Evolutionary conservation across 2,329 filamentous ascomycete species (phyloP).

Genomic region (Teratosphaeria epicoccoides): DNA sequence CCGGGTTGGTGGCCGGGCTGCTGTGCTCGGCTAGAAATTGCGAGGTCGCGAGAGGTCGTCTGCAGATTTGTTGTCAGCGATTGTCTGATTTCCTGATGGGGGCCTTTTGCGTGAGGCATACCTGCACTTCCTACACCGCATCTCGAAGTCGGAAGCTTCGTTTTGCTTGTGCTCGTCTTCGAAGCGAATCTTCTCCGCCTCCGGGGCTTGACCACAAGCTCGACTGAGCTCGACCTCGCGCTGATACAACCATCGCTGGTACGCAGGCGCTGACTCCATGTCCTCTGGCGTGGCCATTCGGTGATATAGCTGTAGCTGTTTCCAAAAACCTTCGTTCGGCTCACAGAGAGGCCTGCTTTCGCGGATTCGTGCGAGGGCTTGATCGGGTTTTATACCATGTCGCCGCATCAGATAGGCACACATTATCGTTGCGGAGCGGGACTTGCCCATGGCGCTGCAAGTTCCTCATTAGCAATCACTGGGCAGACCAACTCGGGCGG

Average conservation of each 20-base stretch:
- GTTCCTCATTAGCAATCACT: constrained; percentile 1
- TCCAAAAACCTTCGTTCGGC: constrained; percentile 85
- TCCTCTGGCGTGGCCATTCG: constrained; percentile 69
- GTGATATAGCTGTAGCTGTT: constrained; percentile 77
- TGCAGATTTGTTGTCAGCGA: constrained; percentile 19
- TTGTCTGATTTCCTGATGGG: not conserved
- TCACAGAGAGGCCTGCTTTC: constrained; percentile 66
- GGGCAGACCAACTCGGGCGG: not conserved
- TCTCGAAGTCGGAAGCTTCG: constrained; percentile 42
- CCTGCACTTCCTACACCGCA: constrained; percentile 88
- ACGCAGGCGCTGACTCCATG: constrained; percentile 59
- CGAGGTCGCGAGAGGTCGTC: constrained; percentile 51
- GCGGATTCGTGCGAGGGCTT: constrained; percentile 61
- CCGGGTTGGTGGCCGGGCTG: constrained; percentile 9
- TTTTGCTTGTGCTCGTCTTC: constrained; percentile 52
- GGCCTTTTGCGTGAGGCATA: constrained; percentile 17
- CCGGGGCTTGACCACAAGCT: constrained; percentile 67
- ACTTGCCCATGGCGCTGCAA: constrained; percentile 79
- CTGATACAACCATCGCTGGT: constrained; percentile 68
- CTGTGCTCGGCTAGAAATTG: constrained; percentile 59
- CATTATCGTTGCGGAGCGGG: constrained; percentile 73
- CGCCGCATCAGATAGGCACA: constrained; percentile 71
- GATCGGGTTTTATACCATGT: constrained; percentile 41
- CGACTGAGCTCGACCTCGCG: constrained; percentile 56
- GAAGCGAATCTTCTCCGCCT: constrained; percentile 65